Base-by-base conservation (phyloP, 768 basidiomycete genomes). In the Phylloporus sp. region DNA sequence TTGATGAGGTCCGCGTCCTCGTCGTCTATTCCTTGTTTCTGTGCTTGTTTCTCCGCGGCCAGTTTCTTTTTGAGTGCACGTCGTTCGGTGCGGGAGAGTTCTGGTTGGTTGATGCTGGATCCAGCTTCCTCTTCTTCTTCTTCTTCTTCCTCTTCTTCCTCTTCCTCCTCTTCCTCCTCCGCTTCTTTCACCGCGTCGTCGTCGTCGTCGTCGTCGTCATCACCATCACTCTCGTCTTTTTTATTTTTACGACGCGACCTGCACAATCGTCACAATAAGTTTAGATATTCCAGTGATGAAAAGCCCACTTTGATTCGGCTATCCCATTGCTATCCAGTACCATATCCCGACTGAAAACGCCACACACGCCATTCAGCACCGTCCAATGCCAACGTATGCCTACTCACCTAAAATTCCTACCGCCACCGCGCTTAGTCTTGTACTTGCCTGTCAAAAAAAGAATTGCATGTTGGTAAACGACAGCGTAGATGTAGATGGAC, bases 391-490 rank as follows among this genome's bases (percentile, higher is more conserved):
- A 48, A 37, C 20, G 38, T 42, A 7, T 11, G 14, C 32, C 24
- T 11, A 44, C 62, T 41, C 59, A 85, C 81, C 88, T 88, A 67
- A 93, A 94, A 63, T 72, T 82, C 50, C 91, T 79, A 42, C 91
- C 91, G 29, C 91, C 91, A 55, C 91, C 91, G 42, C 91, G 87
- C 62, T 84, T 87, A 55, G 81, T 74, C 76, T 92, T 92, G 71
- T 79, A 90, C 68, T 85, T 89, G 51, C 90, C 88, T 82, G 55
- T 6, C 3, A 36, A 42, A 10, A 3, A 29, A 14, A 27, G 9
- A 20, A 22, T 36, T 26, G 2, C n/a, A 32, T 10, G 32, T 9
- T 27, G 14, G 13, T 29, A 21, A 20, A 21, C 9, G 22, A 0
- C 3, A 5, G 3, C 0, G 6, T 5, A 17, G 9, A 17, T 23